Base-by-base conservation (phyloP, 805 yeast genomes). In the Zygosaccharomyces siamensis region DNA sequence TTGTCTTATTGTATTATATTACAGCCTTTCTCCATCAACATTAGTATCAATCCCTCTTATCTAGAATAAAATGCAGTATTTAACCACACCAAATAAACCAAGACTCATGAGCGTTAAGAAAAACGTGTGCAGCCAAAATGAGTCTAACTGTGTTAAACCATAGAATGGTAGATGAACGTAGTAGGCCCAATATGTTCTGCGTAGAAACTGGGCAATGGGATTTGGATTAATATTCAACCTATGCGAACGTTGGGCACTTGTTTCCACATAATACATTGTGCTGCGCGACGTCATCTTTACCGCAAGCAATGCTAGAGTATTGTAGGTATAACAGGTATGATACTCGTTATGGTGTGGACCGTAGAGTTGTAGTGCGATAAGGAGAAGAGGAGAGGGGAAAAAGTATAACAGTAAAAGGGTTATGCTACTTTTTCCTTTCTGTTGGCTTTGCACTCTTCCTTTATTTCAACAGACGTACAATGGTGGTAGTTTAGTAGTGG, bases 141-240 rank as follows among this genome's bases (percentile, higher is more conserved):
- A 73, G 47, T 73, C 77, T 37, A 66, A 67, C 3, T 66, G 53
- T 16, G 74, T 71, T 76, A 73, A 69, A 44, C 73, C 49, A 49
- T 72, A 73, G 53, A 68, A 73, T 16, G 77, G 77, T 42, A 73
- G 52, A 54, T 73, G 76, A 23, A 73, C 65, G 45, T 72, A 73
- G 51, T 73, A 73, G 43, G 67, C 69, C 77, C 77, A 73, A 14
- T 27, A 41, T 8, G 44, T 41, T 33, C 28, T 41, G 44, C 44
- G 44, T n/a, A 41, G 4, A 16, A 41, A 41, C 24, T 18, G 28
- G 11, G 44, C 44, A 2, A 41, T 12, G 1, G 44, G 24, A 24
- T 28, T 41, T 21, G 36, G 44, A 16, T 24, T 14, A 23, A 30
- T n/a, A 33, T 41, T 31, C 24, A 28, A 14, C 16, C 44, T 12